These are phyloP conservation scores for Russula griseocarnosa DNA, from an alignment of 768 basidiomycete species.

Conservation along the genomic window DNA sequence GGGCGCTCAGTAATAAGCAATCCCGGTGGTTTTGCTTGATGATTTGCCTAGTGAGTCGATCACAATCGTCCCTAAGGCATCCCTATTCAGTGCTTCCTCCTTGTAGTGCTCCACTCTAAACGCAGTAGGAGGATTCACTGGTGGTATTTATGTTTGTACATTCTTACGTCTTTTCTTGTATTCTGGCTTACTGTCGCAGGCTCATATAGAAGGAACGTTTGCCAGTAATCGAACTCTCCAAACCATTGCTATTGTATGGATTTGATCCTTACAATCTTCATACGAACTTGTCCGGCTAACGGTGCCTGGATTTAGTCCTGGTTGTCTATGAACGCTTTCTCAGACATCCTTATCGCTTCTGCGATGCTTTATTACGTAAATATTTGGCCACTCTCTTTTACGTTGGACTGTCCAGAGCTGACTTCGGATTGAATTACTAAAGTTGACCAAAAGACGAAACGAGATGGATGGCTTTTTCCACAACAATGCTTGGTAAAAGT, in stretches of 20 bases:
- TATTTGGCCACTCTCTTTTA: neutral
- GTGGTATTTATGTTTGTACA: slow-evolving; percentile 1
- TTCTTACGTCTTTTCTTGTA: neutral
- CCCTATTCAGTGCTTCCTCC: neutral
- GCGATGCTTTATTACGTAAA: slow-evolving; percentile 17
- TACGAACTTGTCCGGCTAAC: neutral
- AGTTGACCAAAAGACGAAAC: neutral
- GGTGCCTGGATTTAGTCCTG: neutral
- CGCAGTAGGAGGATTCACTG: slow-evolving; percentile 3
- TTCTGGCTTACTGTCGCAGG: neutral
- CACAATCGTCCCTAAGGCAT: no score
- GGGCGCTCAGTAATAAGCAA: neutral
- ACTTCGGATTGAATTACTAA: neutral
- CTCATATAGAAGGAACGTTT: neutral
- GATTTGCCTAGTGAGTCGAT: slow-evolving; percentile 13
- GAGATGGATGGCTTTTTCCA: neutral
- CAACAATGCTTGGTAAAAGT: slow-evolving; percentile 23
- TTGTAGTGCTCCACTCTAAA: slow-evolving; percentile 3
- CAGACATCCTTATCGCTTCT: slow-evolving; percentile 12
- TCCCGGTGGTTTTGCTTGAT: neutral
- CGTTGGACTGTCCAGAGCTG: neutral
- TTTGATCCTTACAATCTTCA: neutral
- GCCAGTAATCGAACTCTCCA: neutral
- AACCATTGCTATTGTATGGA: neutral
- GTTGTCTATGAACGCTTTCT: slow-evolving; percentile 3